Evolutionary conservation across 805 yeast genomes (phyloP), one percentile per base, ranked within the genome.

Genomic region (Barnettozyma californica): DNA sequence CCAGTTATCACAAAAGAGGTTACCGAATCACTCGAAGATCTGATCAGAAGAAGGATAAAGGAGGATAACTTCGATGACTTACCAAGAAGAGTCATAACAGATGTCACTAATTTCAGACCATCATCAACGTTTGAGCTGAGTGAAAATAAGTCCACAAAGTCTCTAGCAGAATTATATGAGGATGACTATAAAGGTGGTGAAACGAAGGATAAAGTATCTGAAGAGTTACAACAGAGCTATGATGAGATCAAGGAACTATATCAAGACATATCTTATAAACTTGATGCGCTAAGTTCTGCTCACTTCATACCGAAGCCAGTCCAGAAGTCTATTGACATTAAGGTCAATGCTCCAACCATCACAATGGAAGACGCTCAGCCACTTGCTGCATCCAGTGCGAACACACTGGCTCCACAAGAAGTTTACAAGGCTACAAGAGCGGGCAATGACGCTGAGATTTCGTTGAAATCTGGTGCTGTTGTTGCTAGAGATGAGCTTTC

Each of bases 321-420:
- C 35, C 83, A 87, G 64, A 85, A 87, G 58, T 69, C 83, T 20
- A 70, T 92, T 53, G 90, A 87, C 49, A 83, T 94, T 61, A 88
- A 85, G 63, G 88, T 90, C 35, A 85, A 91, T 48, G 75, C 87
- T 0, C 83, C 96, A 5, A 77, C 96, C 2, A 84, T 94, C 44
- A 62, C 84, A 2, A 87, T 92, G 96, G 99, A 92, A 68, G 98
- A 94, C 62, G 94, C 97, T 1, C 97, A 90, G 69, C 99, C 99
- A 44, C 74, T 88, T 49, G 83, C 90, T 34, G 74, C 87, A 69
- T 80, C 94, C 2, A 70, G 78, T 31, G 87, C 83, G 20, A 71
- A 83, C 13, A 78, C 86, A 43, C 74, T 94, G 59, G 99, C 99
- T 2, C 99, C 99, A 36, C 99, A 92, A 70, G 99, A 92, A 68